A percentile compares a stretch with the other conserved stretches of the same genome.
Conservation (phyloP, 768 basidiomycete species). For the Lentinula boryana region DNA sequence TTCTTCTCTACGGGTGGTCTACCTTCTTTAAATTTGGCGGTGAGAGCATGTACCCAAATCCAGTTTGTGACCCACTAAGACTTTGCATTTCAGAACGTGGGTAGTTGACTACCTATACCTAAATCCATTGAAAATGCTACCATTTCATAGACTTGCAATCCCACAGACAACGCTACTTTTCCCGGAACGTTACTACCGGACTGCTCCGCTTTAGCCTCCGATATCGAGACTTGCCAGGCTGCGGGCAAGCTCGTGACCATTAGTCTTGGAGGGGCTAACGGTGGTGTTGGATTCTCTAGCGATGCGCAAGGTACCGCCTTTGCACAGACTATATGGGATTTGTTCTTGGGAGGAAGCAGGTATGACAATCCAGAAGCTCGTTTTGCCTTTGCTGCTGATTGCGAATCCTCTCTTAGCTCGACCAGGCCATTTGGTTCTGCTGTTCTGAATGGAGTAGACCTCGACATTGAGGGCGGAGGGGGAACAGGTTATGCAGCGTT, state of each 20-base stretch:
- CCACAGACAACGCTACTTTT: slow-evolving; percentile 48
- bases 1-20: slow-evolving; percentile 60
- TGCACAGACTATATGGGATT: slow-evolving; percentile 65
- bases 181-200: slow-evolving; percentile 57
- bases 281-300: slow-evolving; percentile 52
- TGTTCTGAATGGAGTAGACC: slow-evolving; percentile 71
- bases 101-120: not conserved
- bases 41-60: slow-evolving; percentile 18
- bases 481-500: slow-evolving; percentile 46
- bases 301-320: slow-evolving; percentile 53
- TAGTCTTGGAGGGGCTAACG: slow-evolving; percentile 58
- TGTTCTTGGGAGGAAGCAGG: slow-evolving; percentile 57
- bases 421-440: slow-evolving; percentile 70
- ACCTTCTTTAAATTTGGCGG: slow-evolving; percentile 64
- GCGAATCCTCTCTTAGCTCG: slow-evolving; percentile 31
- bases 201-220: slow-evolving; percentile 52
- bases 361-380: not conserved
- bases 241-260: slow-evolving; percentile 58
- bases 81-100: not conserved
- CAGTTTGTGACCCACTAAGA: not conserved
- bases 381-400: not conserved
- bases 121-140: not conserved
- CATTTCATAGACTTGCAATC: slow-evolving; percentile 51
- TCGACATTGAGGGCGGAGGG: slow-evolving; percentile 71
- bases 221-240: slow-evolving; percentile 60